These are phyloP conservation scores for Umbelopsis vinacea DNA, from an alignment of 192 early-diverging fungal genomes.

Conservation along the genomic window DNA sequence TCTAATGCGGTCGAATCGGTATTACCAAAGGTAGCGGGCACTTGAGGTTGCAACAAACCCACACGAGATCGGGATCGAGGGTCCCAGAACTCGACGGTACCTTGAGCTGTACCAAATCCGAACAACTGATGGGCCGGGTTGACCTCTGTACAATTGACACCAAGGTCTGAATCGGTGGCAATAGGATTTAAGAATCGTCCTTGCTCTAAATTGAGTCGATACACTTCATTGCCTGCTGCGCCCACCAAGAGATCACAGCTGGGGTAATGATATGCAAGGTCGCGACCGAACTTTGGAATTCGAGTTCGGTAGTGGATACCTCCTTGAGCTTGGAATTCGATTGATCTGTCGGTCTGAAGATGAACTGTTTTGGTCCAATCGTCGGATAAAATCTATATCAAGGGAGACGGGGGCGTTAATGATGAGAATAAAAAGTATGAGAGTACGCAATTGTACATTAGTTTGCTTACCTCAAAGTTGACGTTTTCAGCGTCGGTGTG, in stretches of 20 bases:
- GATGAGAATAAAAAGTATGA: background rate
- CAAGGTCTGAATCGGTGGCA: conserved; percentile 64
- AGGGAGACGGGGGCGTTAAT: background rate
- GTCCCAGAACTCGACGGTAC: conserved; percentile 95
- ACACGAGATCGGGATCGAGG: conserved; percentile 77
- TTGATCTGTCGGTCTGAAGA: conserved; percentile 85
- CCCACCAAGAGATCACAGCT: conserved; percentile 89
- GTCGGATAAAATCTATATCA: conserved; percentile 86
- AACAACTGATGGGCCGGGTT: conserved; percentile 94
- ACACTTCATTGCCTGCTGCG: conserved; percentile 83
- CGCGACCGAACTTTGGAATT: conserved; percentile 95
- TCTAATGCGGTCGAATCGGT: conserved; percentile 51
- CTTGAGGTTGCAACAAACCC: conserved; percentile 66
- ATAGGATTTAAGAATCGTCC: conserved; percentile 91
- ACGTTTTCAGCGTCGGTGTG: conserved; percentile 95
- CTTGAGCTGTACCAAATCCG: conserved; percentile 88
- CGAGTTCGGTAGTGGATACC: conserved; percentile 92
- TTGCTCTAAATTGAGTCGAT: conserved; percentile 89
- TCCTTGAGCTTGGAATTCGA: conserved; percentile 96
- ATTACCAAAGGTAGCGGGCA: conserved; percentile 42
- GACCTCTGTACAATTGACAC: conserved; percentile 73
- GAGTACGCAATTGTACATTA: background rate
- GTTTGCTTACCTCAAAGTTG: conserved; percentile 59
- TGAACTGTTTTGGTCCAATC: conserved; percentile 98
- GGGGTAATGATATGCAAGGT: conserved; percentile 88